Evolutionary conservation across 805 yeast genomes (phyloP).

Genomic region (Ogataea dorogensis): DNA sequence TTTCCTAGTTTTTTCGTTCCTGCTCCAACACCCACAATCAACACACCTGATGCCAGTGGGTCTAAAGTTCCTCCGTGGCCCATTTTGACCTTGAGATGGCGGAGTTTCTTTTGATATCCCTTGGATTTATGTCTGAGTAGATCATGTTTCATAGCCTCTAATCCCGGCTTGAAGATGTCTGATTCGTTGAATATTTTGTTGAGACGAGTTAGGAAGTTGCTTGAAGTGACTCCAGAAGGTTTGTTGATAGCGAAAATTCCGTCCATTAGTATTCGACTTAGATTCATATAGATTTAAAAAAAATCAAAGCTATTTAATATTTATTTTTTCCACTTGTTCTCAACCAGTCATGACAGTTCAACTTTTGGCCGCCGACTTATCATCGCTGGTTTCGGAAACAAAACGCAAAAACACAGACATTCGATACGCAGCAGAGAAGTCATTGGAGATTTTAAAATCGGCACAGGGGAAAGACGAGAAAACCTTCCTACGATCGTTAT

Average conservation of each 20-base stretch:
- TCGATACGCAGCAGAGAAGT: constrained; percentile 52
- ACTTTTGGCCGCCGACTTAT: constrained; percentile 57
- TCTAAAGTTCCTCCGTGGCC: constrained; percentile 99
- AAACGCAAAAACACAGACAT: constrained; percentile 71
- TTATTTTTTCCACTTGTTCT: constrained; percentile 12
- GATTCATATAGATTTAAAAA: constrained; percentile 10
- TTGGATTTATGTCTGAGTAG: constrained; percentile 43
- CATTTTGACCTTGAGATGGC: constrained; percentile 68
- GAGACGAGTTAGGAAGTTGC: constrained; percentile 64
- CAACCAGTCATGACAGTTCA: constrained; percentile 20
- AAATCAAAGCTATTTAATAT: constrained; percentile 3
- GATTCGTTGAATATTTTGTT: constrained; percentile 64
- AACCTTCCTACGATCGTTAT: constrained; percentile 27
- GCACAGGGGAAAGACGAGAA: constrained; percentile 18
- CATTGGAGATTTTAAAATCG: constrained; percentile 45
- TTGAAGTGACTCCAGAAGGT: constrained; percentile 82
- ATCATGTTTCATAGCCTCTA: constrained; percentile 48
- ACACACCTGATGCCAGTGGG: constrained; percentile 92
- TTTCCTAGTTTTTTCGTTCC: constrained; percentile 83
- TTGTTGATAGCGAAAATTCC: constrained; percentile 92
- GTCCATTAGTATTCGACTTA: constrained; percentile 52
- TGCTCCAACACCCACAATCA: constrained; percentile 85
- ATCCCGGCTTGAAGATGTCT: constrained; percentile 51
- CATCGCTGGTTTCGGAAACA: constrained; percentile 62
- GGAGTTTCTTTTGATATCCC: constrained; percentile 50